Evolutionary conservation across 2,329 filamentous ascomycete genomes (phyloP), one percentile per base, ranked within the genome.

Genomic region (Exophiala mesophila): DNA sequence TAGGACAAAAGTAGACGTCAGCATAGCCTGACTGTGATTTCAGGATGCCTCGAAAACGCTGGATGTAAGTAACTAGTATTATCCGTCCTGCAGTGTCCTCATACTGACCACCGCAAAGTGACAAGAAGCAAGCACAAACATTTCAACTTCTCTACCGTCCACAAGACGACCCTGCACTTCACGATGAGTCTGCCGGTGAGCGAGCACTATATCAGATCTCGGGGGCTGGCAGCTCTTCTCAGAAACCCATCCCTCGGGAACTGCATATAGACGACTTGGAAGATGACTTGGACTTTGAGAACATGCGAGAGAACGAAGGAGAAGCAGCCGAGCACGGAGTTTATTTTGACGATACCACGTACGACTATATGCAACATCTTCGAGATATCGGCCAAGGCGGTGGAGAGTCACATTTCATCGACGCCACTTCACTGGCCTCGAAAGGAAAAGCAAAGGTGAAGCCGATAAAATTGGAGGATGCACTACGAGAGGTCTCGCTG

Each of bases 291-390:
- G 85, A 85, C 1, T 71, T 76, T 23, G 71, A 73, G 30, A 68
- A 68, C 47, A 80, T 95, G 53, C 82, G 89, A 55, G 77, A 79
- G 43, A 97, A 98, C 63, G 92, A 98, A 66, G 94, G 94, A 57
- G 89, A 98, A 68, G 92, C 94, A 6, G 92, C 94, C 54, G 86
- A 85, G 63, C 80, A 96, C 66, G 92, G 92, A 52, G 79, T 98
- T 52, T 98, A 85, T 72, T 98, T 77, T 64, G 94, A 98, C 66
- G 92, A 98, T 67, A 84, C 86, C 52, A 78, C 87, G 59, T 98
- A 98, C 67, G 92, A 98, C 66, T 98, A 98, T 69, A 98, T 98
- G 92, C 92, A 98, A 66, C 92, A 98, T 66, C 72, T 98, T 74
- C 84, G 88, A 41, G 92, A 97, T 57, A 70, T 98, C n/a, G 82